A percentile compares a stretch with the other conserved stretches of the same genome.
phyloP scores from a whole-genome alignment of 2,329 filamentous ascomycete species.

The Fusarium udum region DNA sequence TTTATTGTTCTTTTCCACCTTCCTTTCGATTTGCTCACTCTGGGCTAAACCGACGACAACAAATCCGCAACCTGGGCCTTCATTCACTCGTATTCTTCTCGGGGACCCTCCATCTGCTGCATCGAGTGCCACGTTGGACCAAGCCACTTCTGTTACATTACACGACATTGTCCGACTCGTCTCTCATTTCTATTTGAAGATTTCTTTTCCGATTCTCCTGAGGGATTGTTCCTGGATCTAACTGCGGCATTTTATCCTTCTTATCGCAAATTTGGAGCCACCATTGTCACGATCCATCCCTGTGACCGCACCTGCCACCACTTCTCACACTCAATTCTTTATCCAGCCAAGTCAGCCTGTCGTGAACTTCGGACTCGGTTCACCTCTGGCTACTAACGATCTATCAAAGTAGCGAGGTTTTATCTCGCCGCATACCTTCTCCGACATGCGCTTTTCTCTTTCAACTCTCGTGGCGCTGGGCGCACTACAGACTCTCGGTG shows the following conservation, averaged over 20 bases:
- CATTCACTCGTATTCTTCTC: constrained; percentile 36
- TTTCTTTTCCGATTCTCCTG: constrained; percentile 6
- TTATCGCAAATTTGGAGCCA: not conserved
- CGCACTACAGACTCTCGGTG: constrained; percentile 40
- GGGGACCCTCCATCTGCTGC: constrained; percentile 32
- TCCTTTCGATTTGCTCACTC: not conserved
- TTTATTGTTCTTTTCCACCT: constrained; percentile 1
- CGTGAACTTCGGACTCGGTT: not conserved
- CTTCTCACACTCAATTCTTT: not conserved
- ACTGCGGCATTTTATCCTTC: constrained; percentile 19
- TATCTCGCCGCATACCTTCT: not conserved
- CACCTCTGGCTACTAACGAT: not conserved
- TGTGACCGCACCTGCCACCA: not conserved
- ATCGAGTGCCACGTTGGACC: constrained; percentile 36
- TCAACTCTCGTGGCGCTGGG: constrained; percentile 44
- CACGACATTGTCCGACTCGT: constrained; percentile 22
- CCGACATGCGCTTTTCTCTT: constrained; percentile 44
- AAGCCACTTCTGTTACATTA: constrained; percentile 23
- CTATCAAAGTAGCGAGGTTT: constrained; percentile 1
- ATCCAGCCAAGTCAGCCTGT: not conserved
- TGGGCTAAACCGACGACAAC: constrained; percentile 15
- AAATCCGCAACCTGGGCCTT: not conserved
- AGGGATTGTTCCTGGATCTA: not conserved
- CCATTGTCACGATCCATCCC: not conserved
- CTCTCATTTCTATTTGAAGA: constrained; percentile 24